Conservation (phyloP, 768 basidiomycete genomes). For the Termitomyces heimii region DNA sequence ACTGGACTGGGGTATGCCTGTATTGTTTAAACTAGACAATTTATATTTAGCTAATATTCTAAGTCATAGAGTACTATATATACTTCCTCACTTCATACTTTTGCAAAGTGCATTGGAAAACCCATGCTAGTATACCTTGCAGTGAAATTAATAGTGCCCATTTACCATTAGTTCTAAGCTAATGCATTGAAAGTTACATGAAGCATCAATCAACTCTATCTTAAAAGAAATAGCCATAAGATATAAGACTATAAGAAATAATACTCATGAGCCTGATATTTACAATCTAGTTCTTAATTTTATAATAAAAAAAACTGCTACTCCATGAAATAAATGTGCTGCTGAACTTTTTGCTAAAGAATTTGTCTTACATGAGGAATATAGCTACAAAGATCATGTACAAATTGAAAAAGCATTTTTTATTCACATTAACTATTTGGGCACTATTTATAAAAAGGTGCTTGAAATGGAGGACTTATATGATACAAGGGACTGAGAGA, state of each 20-base stretch:
- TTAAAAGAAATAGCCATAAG: not conserved
- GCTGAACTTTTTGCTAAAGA: not conserved
- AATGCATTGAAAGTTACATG: not conserved
- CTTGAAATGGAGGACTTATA: not conserved
- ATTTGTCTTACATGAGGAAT: not conserved
- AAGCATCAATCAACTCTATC: not conserved
- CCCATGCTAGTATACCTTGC: too few species aligned
- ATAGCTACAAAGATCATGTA: not conserved
- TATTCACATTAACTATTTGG: not conserved
- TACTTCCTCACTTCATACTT: too few species aligned
- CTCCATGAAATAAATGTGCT: not conserved
- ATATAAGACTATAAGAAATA: not conserved
- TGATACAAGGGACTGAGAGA: not conserved
- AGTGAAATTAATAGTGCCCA: too few species aligned
- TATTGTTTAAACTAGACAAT: too few species aligned
- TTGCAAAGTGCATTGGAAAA: too few species aligned
- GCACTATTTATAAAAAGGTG: not conserved
- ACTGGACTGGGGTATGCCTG: too few species aligned
- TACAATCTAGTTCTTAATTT: not conserved
- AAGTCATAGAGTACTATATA: too few species aligned
- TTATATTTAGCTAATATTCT: too few species aligned
- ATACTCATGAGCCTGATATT: not conserved
- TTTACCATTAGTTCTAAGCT: too few species aligned
- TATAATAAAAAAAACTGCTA: not conserved
- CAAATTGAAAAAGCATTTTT: not conserved